Conservation (phyloP, 257 asterid genomes). For the Mitragyna speciosa region DNA sequence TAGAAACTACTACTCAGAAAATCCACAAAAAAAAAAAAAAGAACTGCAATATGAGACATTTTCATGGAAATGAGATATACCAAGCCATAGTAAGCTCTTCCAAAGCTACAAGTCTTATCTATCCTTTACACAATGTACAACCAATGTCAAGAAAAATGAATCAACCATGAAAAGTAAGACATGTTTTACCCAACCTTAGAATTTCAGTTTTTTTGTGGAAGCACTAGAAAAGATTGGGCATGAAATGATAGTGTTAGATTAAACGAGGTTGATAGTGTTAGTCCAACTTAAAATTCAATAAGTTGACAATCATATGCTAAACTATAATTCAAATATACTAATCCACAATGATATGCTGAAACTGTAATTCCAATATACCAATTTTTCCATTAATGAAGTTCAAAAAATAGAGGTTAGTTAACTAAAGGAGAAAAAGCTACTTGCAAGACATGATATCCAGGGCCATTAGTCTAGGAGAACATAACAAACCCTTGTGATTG, state of each 20-base stretch:
- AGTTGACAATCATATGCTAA: too few relatives aligned
- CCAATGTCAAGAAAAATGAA: too few relatives aligned
- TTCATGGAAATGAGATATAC: conserved; percentile 35
- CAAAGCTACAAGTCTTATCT: too few relatives aligned
- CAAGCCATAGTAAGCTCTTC: too few relatives aligned
- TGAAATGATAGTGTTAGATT: background rate
- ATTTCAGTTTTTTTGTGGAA: too few relatives aligned
- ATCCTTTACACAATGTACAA: too few relatives aligned
- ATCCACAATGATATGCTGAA: background rate
- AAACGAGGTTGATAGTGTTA: background rate
- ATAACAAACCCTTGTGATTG: conserved; percentile 76
- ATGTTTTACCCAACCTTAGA: too few relatives aligned
- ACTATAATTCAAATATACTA: too few relatives aligned
- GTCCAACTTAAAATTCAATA: background rate
- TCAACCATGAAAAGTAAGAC: too few relatives aligned
- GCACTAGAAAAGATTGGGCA: background rate
- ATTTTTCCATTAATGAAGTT: background rate
- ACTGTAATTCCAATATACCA: background rate
- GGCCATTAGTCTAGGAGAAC: conserved; percentile 95
- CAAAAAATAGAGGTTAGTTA: background rate
- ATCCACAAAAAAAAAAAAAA: background rate
- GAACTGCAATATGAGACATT: conserved; percentile 11
- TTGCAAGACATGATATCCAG: conserved; percentile 99
- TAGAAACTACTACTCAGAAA: background rate
- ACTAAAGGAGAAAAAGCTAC: conserved; percentile 25